A percentile compares a stretch with the other conserved stretches of the same genome.
Conservation (phyloP, 2,329 filamentous ascomycete genomes). For the Dactylellina parvicollis region DNA sequence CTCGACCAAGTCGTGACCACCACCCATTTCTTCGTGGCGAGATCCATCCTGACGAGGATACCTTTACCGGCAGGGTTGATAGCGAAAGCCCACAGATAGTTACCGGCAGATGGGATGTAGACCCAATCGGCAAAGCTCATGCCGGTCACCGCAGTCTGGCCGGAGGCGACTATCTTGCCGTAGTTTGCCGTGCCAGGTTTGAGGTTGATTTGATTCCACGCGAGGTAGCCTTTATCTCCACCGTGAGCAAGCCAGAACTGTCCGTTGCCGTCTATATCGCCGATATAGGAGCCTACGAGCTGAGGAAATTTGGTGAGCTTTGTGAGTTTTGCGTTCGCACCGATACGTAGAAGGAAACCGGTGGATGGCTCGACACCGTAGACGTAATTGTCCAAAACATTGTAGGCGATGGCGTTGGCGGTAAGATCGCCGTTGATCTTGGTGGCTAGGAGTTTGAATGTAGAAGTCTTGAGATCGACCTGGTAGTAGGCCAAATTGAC, state of each 20-base stretch:
- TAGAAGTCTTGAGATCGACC: not conserved
- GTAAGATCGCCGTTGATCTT: not conserved
- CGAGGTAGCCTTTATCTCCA: not conserved
- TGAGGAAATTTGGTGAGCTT: not conserved
- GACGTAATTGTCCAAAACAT: constrained; percentile 16
- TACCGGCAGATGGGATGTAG: constrained; percentile 6
- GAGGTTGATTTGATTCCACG: constrained; percentile 16
- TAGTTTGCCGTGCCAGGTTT: constrained; percentile 1
- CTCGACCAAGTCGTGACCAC: not conserved
- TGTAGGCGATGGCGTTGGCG: constrained; percentile 3
- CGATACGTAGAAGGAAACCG: constrained; percentile 2
- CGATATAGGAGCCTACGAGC: not conserved
- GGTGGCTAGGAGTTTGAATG: not conserved
- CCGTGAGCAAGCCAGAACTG: constrained; percentile 8
- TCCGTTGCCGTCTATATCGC: constrained; percentile 1
- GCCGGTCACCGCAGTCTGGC: not conserved
- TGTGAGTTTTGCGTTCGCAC: not conserved
- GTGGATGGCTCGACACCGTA: not conserved
- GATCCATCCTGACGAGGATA: not conserved
- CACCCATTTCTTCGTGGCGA: not conserved
- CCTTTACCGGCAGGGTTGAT: not conserved
- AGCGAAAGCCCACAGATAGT: not conserved
- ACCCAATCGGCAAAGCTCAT: not conserved
- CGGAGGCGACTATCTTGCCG: constrained; percentile 3
- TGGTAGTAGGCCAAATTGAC: not conserved